Percentiles rank a stretch among this genome's conserved stretches.
Evolutionary conservation across 345 rosid genomes (phyloP).

Genomic region (Chamaenerion angustifolium): DNA sequence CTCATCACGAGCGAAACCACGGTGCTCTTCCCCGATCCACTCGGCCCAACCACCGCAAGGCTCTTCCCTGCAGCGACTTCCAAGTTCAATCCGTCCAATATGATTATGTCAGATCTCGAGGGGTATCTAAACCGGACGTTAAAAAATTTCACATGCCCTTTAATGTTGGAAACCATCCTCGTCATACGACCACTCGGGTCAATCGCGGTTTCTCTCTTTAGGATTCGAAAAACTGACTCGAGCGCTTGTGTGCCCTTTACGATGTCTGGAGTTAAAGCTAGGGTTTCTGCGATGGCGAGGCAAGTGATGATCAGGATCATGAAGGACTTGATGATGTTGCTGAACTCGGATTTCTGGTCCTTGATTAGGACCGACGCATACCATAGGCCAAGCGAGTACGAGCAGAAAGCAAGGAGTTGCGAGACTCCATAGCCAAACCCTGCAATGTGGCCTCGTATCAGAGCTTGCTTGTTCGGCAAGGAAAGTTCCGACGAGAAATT

Average conservation of each 20-base stretch:
- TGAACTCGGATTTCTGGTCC: slow-evolving; percentile 35
- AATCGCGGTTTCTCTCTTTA: slow-evolving; percentile 40
- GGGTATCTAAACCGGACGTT: slow-evolving; percentile 60
- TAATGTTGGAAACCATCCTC: slow-evolving; percentile 20
- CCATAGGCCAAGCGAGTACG: slow-evolving; percentile 88
- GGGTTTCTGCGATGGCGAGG: slow-evolving; percentile 54
- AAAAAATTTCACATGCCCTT: slow-evolving; percentile 49
- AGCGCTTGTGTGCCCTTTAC: slow-evolving; percentile 86
- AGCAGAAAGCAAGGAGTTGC: slow-evolving; percentile 41
- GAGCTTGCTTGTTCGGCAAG: slow-evolving; percentile 41
- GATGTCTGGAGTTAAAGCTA: slow-evolving; percentile 74
- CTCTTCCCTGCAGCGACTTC: slow-evolving; percentile 41
- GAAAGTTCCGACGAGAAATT: slow-evolving; percentile 46
- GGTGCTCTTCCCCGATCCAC: slow-evolving; percentile 85
- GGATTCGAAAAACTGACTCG: slow-evolving; percentile 49
- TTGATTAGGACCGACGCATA: slow-evolving; percentile 52
- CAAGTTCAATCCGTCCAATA: slow-evolving; percentile 39
- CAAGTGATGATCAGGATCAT: slow-evolving; percentile 63
- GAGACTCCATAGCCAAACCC: slow-evolving; percentile 65
- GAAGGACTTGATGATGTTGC: slow-evolving; percentile 46
- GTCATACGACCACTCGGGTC: slow-evolving; percentile 29
- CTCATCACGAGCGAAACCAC: slow-evolving; percentile 52
- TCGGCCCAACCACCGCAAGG: slow-evolving; percentile 65
- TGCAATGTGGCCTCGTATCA: slow-evolving; percentile 60
- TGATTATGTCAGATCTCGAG: slow-evolving; percentile 38